Conservation (phyloP, 139 green algal genomes). For the Tetraselmis chui region DNA sequence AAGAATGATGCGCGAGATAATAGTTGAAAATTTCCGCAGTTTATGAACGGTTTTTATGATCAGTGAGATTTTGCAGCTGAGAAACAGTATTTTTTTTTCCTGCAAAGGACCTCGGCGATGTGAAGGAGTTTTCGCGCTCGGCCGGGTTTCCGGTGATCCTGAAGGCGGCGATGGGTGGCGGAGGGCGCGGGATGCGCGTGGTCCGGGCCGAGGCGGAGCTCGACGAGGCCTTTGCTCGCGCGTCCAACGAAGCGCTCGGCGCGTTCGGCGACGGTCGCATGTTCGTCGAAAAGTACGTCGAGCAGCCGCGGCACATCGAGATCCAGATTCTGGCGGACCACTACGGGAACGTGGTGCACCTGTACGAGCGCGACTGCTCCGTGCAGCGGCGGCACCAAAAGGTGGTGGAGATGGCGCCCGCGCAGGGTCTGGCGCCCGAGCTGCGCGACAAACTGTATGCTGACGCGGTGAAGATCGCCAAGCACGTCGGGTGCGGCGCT, state of each 20-base stretch:
- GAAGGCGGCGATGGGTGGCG: constrained; percentile 90
- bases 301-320: constrained; percentile 79
- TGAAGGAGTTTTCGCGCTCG: constrained; percentile 56
- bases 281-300: constrained; percentile 93
- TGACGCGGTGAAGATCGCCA: constrained; percentile 68
- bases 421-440: constrained; percentile 39
- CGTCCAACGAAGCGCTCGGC: constrained; percentile 64
- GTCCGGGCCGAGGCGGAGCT: constrained; percentile 73
- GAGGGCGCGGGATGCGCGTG: constrained; percentile 89
- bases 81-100: no score
- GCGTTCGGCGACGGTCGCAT: constrained; percentile 93
- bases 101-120: constrained; percentile 40
- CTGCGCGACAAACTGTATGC: constrained; percentile 45
- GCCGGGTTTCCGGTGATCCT: constrained; percentile 89
- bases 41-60: no score
- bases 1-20: no score
- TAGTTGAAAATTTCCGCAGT: no score
- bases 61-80: no score
- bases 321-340: constrained; percentile 89
- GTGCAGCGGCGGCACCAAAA: constrained; percentile 98
- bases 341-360: constrained; percentile 90
- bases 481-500: constrained; percentile 74
- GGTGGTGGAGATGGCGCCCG: constrained; percentile 86
- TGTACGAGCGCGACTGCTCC: constrained; percentile 94
- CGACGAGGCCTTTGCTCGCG: constrained; percentile 62